Evolutionary conservation across 441 rosid genomes (phyloP), one percentile per base, ranked within the genome.

Genomic region (Pelargonium australe): DNA sequence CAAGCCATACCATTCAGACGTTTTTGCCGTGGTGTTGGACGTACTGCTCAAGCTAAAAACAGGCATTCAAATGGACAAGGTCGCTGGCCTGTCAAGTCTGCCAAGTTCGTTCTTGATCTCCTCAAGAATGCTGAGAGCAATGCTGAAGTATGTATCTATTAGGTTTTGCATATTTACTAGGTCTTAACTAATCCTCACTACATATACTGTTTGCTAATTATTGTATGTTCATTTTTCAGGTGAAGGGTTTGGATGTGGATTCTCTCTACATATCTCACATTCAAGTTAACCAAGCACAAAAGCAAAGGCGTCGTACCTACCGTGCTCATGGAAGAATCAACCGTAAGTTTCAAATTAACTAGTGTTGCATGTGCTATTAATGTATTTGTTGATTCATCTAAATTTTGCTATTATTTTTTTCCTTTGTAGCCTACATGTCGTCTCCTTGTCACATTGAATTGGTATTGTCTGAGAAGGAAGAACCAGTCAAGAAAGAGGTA

Each of bases 251-350:
- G 85, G 98, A 95, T 77, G 96, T 95, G 1, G 97, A 95, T 71
- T 75, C 90, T 6, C 97, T 95, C 44, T 77, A 73, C 80, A 78
- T 95, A 1, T 87, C 97, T 61, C 99, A 92, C 81, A 83, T 95
- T 78, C 99, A 92, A 70, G 98, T 95, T 57, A 95, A 92, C 78
- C 99, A 95, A 73, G 99, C 99, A 13, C 93, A 87, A 67, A 94
- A 94, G 74, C 97, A 94, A 61, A 89, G 99, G 72, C 87, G 96
- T 4, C 87, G 96, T 12, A 94, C 97, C 0, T 94, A 91, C 64
- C 79, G 99, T 4, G 99, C 99, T 11, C 97, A 95, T 5, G 99
- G 99, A 83, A 86, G 97, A 85, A 95, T 95, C 72, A 95, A 92
- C 40, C 99, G 99, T 95, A 82, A 34, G 96, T 79, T 63, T 44